These are phyloP conservation scores for Trypanosoma melophagium DNA, from an alignment of 208 protist genomes.

Conservation along the genomic window DNA sequence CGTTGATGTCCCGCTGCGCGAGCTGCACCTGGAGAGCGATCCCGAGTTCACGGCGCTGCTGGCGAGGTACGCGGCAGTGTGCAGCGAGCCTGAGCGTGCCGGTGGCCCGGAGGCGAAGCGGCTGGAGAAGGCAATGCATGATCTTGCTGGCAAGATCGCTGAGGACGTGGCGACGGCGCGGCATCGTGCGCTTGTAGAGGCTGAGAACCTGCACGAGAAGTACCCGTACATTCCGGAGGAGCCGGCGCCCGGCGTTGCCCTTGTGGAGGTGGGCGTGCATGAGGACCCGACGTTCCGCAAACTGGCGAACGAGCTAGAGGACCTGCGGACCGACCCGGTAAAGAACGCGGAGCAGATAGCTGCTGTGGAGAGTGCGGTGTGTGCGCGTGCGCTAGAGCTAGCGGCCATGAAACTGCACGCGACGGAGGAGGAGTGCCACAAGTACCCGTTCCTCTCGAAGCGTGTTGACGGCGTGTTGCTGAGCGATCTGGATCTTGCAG, in stretches of 20 bases:
- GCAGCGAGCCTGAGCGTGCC: too few relatives aligned
- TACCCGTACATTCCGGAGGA: too few relatives aligned
- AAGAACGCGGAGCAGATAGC: constrained; percentile 20
- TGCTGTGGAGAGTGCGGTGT: constrained; percentile 24
- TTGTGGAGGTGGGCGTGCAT: constrained; percentile 39
- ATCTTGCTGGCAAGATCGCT: too few relatives aligned
- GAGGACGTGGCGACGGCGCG: too few relatives aligned
- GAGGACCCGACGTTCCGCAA: constrained; percentile 46
- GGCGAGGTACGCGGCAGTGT: too few relatives aligned
- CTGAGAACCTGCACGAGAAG: too few relatives aligned
- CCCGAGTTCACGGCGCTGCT: too few relatives aligned
- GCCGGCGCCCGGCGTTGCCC: constrained; percentile 34
- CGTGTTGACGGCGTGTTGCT: constrained; percentile 38
- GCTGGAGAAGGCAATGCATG: too few relatives aligned
- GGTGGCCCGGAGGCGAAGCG: too few relatives aligned
- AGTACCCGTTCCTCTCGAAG: constrained; percentile 43
- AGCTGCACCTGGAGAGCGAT: too few relatives aligned
- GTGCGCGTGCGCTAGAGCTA: constrained; percentile 24
- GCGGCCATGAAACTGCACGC: constrained; percentile 33
- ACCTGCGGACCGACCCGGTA: constrained; percentile 22
- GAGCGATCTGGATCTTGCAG: constrained; percentile 40
- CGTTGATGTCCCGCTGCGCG: too few relatives aligned
- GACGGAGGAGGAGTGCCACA: constrained; percentile 27
- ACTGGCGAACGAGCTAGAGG: constrained; percentile 37
- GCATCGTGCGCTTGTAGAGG: too few relatives aligned